Evolutionary conservation across 2,329 filamentous ascomycete species (phyloP), one percentile per base, ranked within the genome.

Genomic region (Scedosporium boydii): DNA sequence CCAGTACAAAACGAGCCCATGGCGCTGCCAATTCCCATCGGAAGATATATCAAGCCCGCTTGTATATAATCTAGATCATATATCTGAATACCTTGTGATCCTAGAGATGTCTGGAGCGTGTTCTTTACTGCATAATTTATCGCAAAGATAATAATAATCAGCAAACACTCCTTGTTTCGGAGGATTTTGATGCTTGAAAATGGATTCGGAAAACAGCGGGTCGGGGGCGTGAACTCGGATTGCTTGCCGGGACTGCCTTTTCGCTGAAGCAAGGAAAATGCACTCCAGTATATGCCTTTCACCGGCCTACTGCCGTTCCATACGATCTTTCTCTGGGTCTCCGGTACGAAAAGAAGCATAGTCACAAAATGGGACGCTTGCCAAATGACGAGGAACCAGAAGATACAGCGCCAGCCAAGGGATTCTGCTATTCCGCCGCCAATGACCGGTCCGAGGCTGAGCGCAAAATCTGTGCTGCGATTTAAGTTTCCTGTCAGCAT

Each of bases 341-440:
- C 80, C 0, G 84, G 85, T 3, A 87, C 75, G 3, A 81, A 73
- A 9, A 85, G 64, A 3, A 76, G 64, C 26, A 83, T 78, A 0
- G 81, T 74, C 1, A 84, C 64, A 14, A 84, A 69, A 67, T 79
- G 80, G 1, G 71, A 71, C 1, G 69, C 72, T 3, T 75, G 70
- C 23, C 78, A 68, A 26, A 87, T 84, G 10, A 80, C 76, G 58
- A 86, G 74, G 67, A 87, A 86, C 84, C 84, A 87, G 66, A 87
- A 87, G 61, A 86, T 83, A 63, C 78, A 76, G 29, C 80, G 73
- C 85, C 85, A 88, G 4, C 82, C 83, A 1, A 86, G 75, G 64
- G 80, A 84, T 61, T 86, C 74, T 4, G 78, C 75, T 16, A 89
- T 71, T 0, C 87, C 65, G 0, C 85, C 86, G 6, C 86, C 85